Evolutionary conservation across 306 rosid species (phyloP).

Genomic region (Quercus engelmannii): DNA sequence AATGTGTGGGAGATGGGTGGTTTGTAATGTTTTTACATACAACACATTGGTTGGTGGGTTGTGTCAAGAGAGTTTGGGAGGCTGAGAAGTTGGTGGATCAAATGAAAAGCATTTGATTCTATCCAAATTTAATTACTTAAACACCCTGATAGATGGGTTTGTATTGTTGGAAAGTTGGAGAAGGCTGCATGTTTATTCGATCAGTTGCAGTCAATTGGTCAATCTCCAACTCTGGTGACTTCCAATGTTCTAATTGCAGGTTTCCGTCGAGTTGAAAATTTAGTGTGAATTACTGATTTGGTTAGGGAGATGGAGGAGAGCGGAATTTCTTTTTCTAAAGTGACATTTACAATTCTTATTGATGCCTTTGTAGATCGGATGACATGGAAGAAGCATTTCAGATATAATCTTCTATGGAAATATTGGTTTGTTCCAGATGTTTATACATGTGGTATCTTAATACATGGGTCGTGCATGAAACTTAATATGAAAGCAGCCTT

Average conservation of each 20-base stretch:
- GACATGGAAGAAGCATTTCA: slow-evolving; percentile 55
- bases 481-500: slow-evolving; percentile 71
- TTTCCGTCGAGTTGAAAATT: slow-evolving; percentile 43
- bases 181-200: slow-evolving; percentile 53
- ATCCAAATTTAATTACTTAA: slow-evolving; percentile 62
- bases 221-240: slow-evolving; percentile 59
- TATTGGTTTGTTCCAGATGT: slow-evolving; percentile 61
- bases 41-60: slow-evolving; percentile 57
- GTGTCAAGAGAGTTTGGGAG: slow-evolving; percentile 38
- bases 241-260: slow-evolving; percentile 66
- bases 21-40: slow-evolving; percentile 50
- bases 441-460: slow-evolving; percentile 53
- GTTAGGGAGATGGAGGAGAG: slow-evolving; percentile 74
- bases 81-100: slow-evolving; percentile 49
- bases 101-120: slow-evolving; percentile 41
- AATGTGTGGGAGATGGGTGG: slow-evolving; percentile 64
- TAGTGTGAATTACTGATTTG: slow-evolving; percentile 39
- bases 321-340: slow-evolving; percentile 55
- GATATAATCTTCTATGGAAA: slow-evolving; percentile 61
- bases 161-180: slow-evolving; percentile 52
- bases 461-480: slow-evolving; percentile 60
- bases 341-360: slow-evolving; percentile 68
- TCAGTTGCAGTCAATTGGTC: slow-evolving; percentile 55
- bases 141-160: slow-evolving; percentile 61
- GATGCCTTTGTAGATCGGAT: slow-evolving; percentile 42